Conservation (phyloP, 2,329 filamentous ascomycete species). For the Fusarium sublunatum region DNA sequence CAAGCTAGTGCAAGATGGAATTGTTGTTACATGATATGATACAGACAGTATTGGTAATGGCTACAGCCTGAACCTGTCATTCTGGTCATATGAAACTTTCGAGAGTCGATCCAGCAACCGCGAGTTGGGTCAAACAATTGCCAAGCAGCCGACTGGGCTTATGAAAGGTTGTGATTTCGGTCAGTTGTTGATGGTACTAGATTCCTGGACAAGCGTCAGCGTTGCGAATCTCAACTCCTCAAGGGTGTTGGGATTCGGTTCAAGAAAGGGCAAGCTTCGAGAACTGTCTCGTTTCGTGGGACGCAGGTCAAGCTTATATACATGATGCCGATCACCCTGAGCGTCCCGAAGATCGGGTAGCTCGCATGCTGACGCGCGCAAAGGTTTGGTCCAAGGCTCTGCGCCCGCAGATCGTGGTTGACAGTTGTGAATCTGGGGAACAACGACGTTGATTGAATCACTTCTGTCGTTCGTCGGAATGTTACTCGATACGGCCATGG, state of each 20-base stretch:
- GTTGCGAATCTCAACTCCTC: no score
- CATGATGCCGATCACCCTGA: conserved; percentile 22
- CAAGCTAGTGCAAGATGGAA: not conserved
- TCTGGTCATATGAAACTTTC: not conserved
- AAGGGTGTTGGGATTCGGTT: conserved; percentile 1
- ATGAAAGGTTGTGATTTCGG: not conserved
- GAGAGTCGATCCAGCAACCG: not conserved
- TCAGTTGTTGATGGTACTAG: not conserved
- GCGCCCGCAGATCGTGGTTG: conserved; percentile 45
- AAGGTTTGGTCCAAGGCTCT: conserved; percentile 42
- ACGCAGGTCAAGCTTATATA: conserved; percentile 45
- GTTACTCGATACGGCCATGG: not conserved
- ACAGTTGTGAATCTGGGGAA: conserved; percentile 32
- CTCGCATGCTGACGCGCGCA: conserved; percentile 50
- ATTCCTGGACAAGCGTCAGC: not conserved
- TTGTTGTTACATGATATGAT: conserved; percentile 16
- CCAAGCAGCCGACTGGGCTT: no score
- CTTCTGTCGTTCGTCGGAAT: not conserved
- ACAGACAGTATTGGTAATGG: conserved; percentile 6
- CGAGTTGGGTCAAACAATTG: not conserved
- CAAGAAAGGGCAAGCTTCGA: conserved; percentile 27
- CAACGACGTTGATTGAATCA: conserved; percentile 7
- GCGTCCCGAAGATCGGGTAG: conserved; percentile 37
- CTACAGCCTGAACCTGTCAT: not conserved
- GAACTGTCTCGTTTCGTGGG: conserved; percentile 13